Percentiles rank a stretch among this genome's conserved stretches.
Evolutionary conservation across 176 grass and related monocot genomes (phyloP).

Genomic region (Coix lacrymajobi): DNA sequence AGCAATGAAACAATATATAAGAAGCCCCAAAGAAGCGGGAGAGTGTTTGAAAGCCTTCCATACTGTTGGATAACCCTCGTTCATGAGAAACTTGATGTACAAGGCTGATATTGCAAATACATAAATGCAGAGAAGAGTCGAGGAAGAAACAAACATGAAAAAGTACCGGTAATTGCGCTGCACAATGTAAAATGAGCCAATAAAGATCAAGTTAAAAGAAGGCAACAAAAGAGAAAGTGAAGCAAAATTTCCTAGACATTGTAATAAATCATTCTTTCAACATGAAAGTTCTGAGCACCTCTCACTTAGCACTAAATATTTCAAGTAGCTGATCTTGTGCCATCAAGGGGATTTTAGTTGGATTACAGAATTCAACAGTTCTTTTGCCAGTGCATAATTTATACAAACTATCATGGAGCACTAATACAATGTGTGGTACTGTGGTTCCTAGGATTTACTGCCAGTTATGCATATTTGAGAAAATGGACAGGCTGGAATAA

Average conservation of each 20-base stretch:
- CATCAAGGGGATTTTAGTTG: background rate
- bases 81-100: slow-evolving; percentile 92
- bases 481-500: background rate
- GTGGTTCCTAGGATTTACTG: slow-evolving; percentile 6
- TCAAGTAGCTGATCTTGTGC: background rate
- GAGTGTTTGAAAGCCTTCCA: slow-evolving; percentile 95
- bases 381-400: background rate
- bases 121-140: slow-evolving; percentile 93
- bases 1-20: slow-evolving; percentile 89
- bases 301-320: background rate
- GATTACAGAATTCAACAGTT: background rate
- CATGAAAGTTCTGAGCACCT: background rate
- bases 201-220: slow-evolving; percentile 20
- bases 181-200: slow-evolving; percentile 34
- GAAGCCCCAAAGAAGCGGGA: slow-evolving; percentile 73
- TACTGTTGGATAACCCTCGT: slow-evolving; percentile 75
- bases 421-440: background rate
- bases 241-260: slow-evolving; percentile 4
- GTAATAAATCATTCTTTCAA: slow-evolving; percentile 11
- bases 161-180: slow-evolving; percentile 97
- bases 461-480: slow-evolving; percentile 12
- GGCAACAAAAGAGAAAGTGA: background rate
- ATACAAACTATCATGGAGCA: background rate
- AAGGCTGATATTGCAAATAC: slow-evolving; percentile 92
- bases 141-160: slow-evolving; percentile 92